Evolutionary conservation across 306 rosid species (phyloP), one percentile per base, ranked within the genome.

Genomic region (Arachis stenosperma): DNA sequence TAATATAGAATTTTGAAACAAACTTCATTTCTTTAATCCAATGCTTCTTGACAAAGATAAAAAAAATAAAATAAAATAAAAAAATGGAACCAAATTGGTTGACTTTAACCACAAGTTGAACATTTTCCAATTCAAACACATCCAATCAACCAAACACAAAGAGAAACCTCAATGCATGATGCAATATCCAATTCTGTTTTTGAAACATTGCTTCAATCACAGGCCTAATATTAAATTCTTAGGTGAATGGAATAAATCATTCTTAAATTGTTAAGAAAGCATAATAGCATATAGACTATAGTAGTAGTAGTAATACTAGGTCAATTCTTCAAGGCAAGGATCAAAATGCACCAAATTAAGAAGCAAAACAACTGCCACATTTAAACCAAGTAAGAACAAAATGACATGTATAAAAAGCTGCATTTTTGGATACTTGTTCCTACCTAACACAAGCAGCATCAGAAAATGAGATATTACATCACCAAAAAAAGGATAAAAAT

Each of bases 391-490:
- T 36, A 64, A 68, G 65, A 55, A 70, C 51, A 53, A 40, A 43
- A 71, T 53, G 68, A 60, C 41, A 65, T 44, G 54, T 40, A 60
- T 72, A 70, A 33, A 33, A 33, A 79, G 55, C 80, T 79, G 71
- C 75, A 65, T 60, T 70, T 60, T 70, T 61, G 13, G 46, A 71
- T 6, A 17, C 37, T 33, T 33, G 39, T 61, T 55, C 57, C 71
- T 69, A 52, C 69, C 79, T 61, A 61, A 63, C 63, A 73, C 52
- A 66, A 74, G 68, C 72, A 71, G 79, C 78, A 78, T 33, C 71
- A 43, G 46, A 42, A 68, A 78, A 72, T 63, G 64, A 73, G 73
- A 76, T 69, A 39, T 73, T 85, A 81, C 83, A 85, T 55, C 27
- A 50, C 67, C 63, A 66, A 51, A 39, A 39, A 4, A 33, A 33